Evolutionary conservation across 345 rosid species (phyloP).

Genomic region (Aquilaria sinensis): DNA sequence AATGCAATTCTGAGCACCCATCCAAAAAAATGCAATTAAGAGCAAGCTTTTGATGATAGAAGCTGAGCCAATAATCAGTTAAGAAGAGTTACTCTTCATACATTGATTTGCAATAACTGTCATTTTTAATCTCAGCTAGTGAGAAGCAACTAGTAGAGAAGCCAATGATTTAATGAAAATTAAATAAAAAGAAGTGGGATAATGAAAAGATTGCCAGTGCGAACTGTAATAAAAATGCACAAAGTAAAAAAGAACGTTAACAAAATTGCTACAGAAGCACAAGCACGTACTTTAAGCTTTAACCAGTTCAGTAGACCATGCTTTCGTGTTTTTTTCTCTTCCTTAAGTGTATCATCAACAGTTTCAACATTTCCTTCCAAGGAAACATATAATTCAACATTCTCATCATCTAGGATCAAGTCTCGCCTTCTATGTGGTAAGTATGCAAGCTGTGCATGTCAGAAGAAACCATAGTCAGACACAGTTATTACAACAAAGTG

Average conservation of each 20-base stretch:
- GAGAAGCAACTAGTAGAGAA: not conserved
- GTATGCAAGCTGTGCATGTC: conserved; percentile 75
- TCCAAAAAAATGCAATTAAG: too few species aligned
- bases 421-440: conserved; percentile 94
- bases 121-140: too few species aligned
- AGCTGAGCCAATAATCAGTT: too few species aligned
- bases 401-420: conserved; percentile 87
- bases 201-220: too few species aligned
- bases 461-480: conserved; percentile 23
- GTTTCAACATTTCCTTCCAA: conserved; percentile 60
- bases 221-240: too few species aligned
- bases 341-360: conserved; percentile 49
- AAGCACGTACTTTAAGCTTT: conserved; percentile 64
- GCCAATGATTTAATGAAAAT: not conserved
- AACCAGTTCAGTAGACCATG: conserved; percentile 94
- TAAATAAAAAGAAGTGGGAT: not conserved
- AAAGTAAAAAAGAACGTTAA: too few species aligned
- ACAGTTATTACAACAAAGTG: conserved; percentile 18
- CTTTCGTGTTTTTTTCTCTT: conserved; percentile 83
- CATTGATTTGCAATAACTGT: too few species aligned
- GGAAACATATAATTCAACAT: conserved; percentile 70
- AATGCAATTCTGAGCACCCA: too few species aligned
- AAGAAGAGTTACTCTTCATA: too few species aligned
- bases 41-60: too few species aligned
- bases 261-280: not conserved